Evolutionary conservation across 495 filamentous ascomycete genomes (phyloP), one percentile per base, ranked within the genome.

Genomic region (Aspergillus coremiiformis): DNA sequence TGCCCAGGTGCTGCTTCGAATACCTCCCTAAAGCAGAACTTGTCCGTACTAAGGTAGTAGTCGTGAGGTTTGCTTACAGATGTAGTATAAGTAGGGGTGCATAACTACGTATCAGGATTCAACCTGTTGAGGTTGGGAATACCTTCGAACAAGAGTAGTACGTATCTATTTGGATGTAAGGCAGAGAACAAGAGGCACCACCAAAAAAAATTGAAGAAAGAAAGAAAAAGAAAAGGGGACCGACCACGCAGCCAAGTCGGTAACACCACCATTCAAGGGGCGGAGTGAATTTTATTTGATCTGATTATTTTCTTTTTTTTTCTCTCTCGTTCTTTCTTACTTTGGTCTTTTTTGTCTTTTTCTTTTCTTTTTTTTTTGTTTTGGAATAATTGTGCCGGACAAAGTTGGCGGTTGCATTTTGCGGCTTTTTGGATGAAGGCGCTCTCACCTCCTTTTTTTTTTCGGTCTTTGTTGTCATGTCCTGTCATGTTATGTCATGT

Each of bases 391-490:
- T 21, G 24, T 44, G 12, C 35, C 32, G 43, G 43, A 22, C 50
- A 29, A 32, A 32, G 43, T 45, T 52, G 50, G 43, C 42, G 43
- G 42, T 44, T 43, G 50, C n/a, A n/a, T n/a, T n/a, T n/a, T n/a
- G n/a, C n/a, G n/a, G n/a, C n/a, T n/a, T n/a, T n/a, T n/a, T n/a
- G n/a, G n/a, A n/a, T n/a, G n/a, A n/a, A n/a, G n/a, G 32, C 20
- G 5, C 46, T 49, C 37, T 51, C 39, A 51, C 49, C 39, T 55
- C 42, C 42, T 51, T 45, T 45, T 45, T 27, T 8, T 45, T 24
- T 45, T 17, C n/a, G 4, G 8, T 44, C 43, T 45, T 30, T 45
- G 43, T 29, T 27, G 43, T 45, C 8, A 30, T 9, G 43, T 45
- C 43, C 27, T 17, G 21, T 27, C 43, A 14, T 29, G 43, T 27